A percentile compares a stretch with the other conserved stretches of the same genome.
Conservation (phyloP, 306 rosid species). For the Urtica urens region DNA sequence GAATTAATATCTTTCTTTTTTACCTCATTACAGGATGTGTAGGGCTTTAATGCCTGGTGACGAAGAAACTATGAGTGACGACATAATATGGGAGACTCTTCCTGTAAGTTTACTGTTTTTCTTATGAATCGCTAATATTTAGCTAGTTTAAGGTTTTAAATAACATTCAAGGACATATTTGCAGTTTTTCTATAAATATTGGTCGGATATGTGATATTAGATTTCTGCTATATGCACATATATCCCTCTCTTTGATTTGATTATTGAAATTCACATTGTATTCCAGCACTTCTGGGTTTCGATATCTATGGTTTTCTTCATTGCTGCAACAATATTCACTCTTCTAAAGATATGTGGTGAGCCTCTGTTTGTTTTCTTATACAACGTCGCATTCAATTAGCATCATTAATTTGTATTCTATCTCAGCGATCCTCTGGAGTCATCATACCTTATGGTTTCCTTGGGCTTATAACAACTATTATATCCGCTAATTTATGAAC, state of each 20-base stretch:
- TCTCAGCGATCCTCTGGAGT: neutral
- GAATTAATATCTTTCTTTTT: conserved; percentile 14
- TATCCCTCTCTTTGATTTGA: neutral
- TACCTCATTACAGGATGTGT: conserved; percentile 60
- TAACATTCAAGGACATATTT: neutral
- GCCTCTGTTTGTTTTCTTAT: conserved; percentile 22
- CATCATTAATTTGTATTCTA: neutral
- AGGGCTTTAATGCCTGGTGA: conserved; percentile 93
- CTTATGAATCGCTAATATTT: no score
- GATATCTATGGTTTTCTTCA: conserved; percentile 91
- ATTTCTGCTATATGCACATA: neutral
- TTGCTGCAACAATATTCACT: conserved; percentile 82
- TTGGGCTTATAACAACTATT: neutral
- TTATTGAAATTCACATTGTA: conserved; percentile 20
- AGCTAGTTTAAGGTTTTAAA: conserved; percentile 14
- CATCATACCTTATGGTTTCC: neutral
- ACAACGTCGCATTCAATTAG: neutral
- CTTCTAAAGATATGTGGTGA: conserved; percentile 83
- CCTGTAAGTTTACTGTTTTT: conserved; percentile 70
- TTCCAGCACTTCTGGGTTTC: conserved; percentile 98
- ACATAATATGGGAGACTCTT: conserved; percentile 95
- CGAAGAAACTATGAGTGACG: conserved; percentile 68
- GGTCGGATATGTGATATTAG: no score
- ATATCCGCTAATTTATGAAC: neutral
- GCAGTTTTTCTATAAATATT: no score